Evolutionary conservation across 352 stramenopile genomes (phyloP), one percentile per base, ranked within the genome.

Genomic region (Phytophthora brassicae): DNA sequence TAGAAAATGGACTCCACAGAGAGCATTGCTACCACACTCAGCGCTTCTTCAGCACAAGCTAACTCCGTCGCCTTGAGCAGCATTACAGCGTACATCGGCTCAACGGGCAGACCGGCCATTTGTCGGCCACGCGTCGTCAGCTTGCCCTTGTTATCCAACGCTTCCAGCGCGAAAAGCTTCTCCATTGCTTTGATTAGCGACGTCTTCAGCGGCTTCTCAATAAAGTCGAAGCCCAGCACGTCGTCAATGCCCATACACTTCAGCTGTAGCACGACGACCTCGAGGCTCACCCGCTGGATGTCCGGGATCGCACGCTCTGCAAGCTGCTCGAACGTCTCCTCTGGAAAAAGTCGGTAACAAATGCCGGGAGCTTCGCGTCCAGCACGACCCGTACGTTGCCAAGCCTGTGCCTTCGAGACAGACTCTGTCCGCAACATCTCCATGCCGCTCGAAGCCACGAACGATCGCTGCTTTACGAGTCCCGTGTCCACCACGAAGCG

Each of bases 1-100:
- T 90, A 95, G 64, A 97, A 97, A 43, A 96, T 92, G 11, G 82
- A 92, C 61, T 97, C 90, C 16, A 96, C 87, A 22, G 80, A 94
- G 22, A 96, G 72, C 90, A 97, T 97, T 13, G 88, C 81, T 14
- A 94, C 88, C 7, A 97, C 84, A 36, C 77, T 95, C 31, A 96
- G 68, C 19, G 87, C 85, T 62, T 96, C 86, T 39, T 94, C 79
- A 1, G 78, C 84, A 56, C 90, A 97, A 6, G 70, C 74, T 16
- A 96, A 60, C 28, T 93, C 84, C 4, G 81, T 78, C 1, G 88
- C 64, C 57, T 94, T 86, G 22, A 97, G 59, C 35, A 97, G 64
- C 83, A 95, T 95, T 14, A 96, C 90, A 9, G 85, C 84, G 48
- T 88, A 94, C 84, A 95, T 94, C 4, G 90, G 90, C 55, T 96